Evolutionary conservation across 106 monocot genomes (phyloP).

Genomic region (Triglochin maritima): DNA sequence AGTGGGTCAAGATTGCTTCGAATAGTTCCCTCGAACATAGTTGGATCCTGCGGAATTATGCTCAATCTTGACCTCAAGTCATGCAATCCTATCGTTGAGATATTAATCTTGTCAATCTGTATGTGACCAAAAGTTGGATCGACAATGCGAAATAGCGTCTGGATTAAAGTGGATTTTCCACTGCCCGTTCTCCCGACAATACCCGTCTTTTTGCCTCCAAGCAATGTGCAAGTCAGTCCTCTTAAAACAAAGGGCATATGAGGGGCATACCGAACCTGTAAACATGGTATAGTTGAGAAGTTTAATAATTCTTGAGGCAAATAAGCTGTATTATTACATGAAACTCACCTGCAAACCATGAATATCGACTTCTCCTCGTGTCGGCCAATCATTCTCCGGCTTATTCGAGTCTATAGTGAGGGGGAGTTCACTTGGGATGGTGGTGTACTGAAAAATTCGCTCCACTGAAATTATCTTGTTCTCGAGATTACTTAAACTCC

Average conservation of each 20-base stretch:
- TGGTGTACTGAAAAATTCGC: constrained; percentile 72
- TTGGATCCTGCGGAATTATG: constrained; percentile 93
- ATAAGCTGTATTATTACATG: background rate
- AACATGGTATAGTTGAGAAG: background rate
- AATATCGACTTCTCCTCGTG: constrained; percentile 42
- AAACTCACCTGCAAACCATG: constrained; percentile 44
- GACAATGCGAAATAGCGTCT: constrained; percentile 68
- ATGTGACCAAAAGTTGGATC: constrained; percentile 60
- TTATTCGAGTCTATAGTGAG: constrained; percentile 34
- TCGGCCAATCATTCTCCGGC: constrained; percentile 52
- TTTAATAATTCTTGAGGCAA: no score
- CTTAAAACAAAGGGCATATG: constrained; percentile 76
- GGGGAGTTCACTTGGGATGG: constrained; percentile 68
- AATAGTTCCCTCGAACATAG: constrained; percentile 87
- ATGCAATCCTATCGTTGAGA: constrained; percentile 70
- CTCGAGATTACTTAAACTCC: constrained; percentile 68
- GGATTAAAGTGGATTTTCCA: constrained; percentile 76
- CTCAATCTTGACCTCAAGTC: constrained; percentile 72
- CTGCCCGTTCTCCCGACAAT: constrained; percentile 85
- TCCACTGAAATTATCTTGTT: constrained; percentile 81
- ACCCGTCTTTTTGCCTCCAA: constrained; percentile 63
- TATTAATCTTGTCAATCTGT: constrained; percentile 57
- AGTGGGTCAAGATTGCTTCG: constrained; percentile 79
- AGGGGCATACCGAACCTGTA: constrained; percentile 64
- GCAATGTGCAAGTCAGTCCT: constrained; percentile 56